Percentiles rank a stretch among this genome's conserved stretches.
These are phyloP conservation scores for Mikania micrantha DNA, from an alignment of 129 eudicot genomes.

Conservation along the genomic window DNA sequence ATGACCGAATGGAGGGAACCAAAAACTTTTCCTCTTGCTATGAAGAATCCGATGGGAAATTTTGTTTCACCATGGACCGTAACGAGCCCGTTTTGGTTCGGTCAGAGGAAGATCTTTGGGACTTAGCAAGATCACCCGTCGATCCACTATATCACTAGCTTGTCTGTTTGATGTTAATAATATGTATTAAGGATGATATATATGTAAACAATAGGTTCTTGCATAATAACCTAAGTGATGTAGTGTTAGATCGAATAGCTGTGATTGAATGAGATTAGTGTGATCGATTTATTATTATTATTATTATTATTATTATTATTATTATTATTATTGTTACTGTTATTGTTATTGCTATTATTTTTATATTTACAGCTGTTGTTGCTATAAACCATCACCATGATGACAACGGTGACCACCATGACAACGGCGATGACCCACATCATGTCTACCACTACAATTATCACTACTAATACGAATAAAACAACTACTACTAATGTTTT, in stretches of 20 bases:
- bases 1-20: constrained; percentile 29
- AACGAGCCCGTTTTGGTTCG: constrained; percentile 15
- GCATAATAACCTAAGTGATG: background rate
- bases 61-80: constrained; percentile 13
- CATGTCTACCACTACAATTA: no score
- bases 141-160: constrained; percentile 44
- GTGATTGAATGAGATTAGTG: constrained; percentile 2
- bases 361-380: no score
- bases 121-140: constrained; percentile 16
- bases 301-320: no score
- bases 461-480: no score
- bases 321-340: no score
- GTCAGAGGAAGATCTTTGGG: constrained; percentile 33
- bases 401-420: no score
- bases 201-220: background rate
- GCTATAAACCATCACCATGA: no score
- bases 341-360: no score
- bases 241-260: background rate
- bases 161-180: background rate
- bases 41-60: constrained; percentile 10
- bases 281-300: background rate
- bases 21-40: constrained; percentile 14
- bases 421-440: no score
- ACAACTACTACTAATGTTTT: no score
- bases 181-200: background rate